Base-by-base conservation (phyloP, 2,329 filamentous ascomycete species). In the Alternaria ethzedia region DNA sequence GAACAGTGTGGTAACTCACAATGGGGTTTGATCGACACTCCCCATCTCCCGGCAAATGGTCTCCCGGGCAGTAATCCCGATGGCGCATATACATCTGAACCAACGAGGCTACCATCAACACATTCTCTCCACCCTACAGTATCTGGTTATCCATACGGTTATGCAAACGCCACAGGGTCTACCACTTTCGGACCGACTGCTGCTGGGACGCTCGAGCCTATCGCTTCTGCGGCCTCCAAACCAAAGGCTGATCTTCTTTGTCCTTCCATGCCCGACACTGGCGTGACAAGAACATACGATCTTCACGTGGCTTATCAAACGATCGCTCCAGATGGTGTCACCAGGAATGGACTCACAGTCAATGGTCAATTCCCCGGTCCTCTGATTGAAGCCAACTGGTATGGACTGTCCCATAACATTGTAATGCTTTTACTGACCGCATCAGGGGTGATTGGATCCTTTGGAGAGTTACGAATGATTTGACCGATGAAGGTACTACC, bases 311-410 rank as follows among this genome's bases (percentile, higher is more conserved):
- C 73, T 23, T 74, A 75, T 57, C 72, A 76, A 30, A 75, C 72
- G 1, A 72, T 74, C 49, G 68, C 73, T 20, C 75, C 75, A 3
- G 74, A 78, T 65, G 73, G 75, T 59, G 71, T 76, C 12, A 69
- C 66, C 2, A 70, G 71, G 23, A 70, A 75, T 21, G 75, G 70
- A 5, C 20, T 78, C n/a, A 68, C 69, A 0, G 59, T 78, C 36
- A 78, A 78, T 45, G 75, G 75, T 2, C 70, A 75, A 49, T 78
- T 70, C n/a, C 76, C 76, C 6, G 76, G 75, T 10, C 75, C 76
- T 12, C 63, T 76, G 4, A 64, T 78, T 28, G 75, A 78, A 51
- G 76, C 75, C 9, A 76, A 78, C 56, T 74, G 70, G 72, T 66
- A 56, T 15, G 63, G 44, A 7, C 2, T 25, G 13, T 44, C 13